A percentile compares a stretch with the other conserved stretches of the same genome.
These are phyloP conservation scores for Syzygium malaccense DNA, from an alignment of 441 rosid genomes.

Conservation along the genomic window DNA sequence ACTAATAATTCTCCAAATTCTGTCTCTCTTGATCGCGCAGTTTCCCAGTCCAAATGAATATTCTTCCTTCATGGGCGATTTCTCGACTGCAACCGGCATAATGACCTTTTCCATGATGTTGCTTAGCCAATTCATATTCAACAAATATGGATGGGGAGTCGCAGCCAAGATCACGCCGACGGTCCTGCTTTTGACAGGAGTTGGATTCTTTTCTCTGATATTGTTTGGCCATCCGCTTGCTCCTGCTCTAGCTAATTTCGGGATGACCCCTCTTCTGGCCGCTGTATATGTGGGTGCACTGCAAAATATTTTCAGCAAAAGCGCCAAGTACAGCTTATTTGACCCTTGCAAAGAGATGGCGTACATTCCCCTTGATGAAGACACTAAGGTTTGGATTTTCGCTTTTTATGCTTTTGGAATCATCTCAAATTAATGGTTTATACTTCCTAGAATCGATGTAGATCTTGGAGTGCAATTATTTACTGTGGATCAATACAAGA, in stretches of 20 bases:
- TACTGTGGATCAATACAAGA: background rate
- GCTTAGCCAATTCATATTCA: conserved; percentile 74
- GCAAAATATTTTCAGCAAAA: conserved; percentile 99
- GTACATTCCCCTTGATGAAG: conserved; percentile 89
- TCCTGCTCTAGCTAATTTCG: conserved; percentile 57
- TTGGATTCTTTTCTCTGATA: conserved; percentile 84
- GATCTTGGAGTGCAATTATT: background rate
- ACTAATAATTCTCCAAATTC: background rate
- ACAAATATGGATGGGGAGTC: conserved; percentile 97
- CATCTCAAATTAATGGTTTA: background rate
- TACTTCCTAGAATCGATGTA: background rate
- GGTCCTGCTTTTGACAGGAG: conserved; percentile 77
- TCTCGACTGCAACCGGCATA: conserved; percentile 88
- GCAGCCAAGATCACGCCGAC: conserved; percentile 96
- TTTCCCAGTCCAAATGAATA: conserved; percentile 97
- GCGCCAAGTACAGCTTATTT: conserved; percentile 95
- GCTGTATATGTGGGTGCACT: conserved; percentile 94
- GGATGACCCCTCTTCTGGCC: conserved; percentile 93
- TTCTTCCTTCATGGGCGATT: conserved; percentile 98
- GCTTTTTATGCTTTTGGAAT: background rate
- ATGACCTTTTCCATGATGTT: conserved; percentile 96
- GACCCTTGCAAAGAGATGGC: conserved; percentile 99
- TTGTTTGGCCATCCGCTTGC: conserved; percentile 72
- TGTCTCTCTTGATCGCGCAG: conserved; percentile 20
- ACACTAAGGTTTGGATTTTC: conserved; percentile 69